Conservation (phyloP, 495 filamentous ascomycete species). For the Penicillium odoratum region DNA sequence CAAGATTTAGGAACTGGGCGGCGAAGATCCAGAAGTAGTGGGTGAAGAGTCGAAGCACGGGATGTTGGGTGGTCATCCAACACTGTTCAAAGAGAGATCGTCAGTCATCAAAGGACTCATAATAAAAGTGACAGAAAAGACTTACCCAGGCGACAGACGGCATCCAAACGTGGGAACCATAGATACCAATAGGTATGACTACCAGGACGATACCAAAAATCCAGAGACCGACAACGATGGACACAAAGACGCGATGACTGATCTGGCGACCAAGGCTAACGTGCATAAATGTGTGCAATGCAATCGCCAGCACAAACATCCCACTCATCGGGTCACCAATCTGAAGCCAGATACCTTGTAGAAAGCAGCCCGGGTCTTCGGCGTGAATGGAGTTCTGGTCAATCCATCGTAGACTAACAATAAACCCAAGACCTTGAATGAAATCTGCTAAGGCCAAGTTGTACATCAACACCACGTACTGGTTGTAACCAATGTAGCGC, state of each 20-base stretch:
- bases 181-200: constrained; percentile 47
- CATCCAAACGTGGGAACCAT: constrained; percentile 56
- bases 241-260: constrained; percentile 48
- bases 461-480: constrained; percentile 68
- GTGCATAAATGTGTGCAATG: constrained; percentile 60
- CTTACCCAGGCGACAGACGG: constrained; percentile 60
- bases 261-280: constrained; percentile 55
- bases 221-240: constrained; percentile 50
- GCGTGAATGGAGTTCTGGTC: constrained; percentile 49
- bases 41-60: constrained; percentile 57
- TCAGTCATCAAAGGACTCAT: constrained; percentile 4
- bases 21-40: constrained; percentile 76
- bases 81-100: constrained; percentile 42
- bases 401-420: constrained; percentile 60
- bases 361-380: constrained; percentile 54
- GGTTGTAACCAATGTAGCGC: constrained; percentile 50
- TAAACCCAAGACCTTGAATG: constrained; percentile 61
- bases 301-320: constrained; percentile 63
- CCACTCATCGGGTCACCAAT: constrained; percentile 64
- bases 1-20: constrained; percentile 56
- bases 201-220: constrained; percentile 54
- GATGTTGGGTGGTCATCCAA: constrained; percentile 61
- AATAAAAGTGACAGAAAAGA: constrained; percentile 7
- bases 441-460: constrained; percentile 70
- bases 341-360: constrained; percentile 65